A percentile compares a stretch with the other conserved stretches of the same genome.
Evolutionary conservation across 2,329 filamentous ascomycete genomes (phyloP).

Genomic region (Diplodia corticola): DNA sequence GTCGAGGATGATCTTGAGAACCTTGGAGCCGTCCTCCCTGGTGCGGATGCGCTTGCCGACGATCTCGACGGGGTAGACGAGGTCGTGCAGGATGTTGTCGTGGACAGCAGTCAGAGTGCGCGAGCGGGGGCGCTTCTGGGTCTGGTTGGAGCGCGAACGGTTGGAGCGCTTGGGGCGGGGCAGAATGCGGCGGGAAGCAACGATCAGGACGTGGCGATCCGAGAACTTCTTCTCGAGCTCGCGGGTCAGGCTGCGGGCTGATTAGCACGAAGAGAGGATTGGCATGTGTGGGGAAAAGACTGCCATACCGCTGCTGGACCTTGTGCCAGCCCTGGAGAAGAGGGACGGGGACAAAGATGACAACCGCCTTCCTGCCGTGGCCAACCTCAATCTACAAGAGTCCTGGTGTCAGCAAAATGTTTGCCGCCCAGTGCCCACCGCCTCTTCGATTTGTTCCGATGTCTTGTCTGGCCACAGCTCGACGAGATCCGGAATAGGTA

Average conservation of each 20-base stretch:
- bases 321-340: slow-evolving; percentile 98
- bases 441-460: slow-evolving; percentile 47
- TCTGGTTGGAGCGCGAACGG: slow-evolving; percentile 93
- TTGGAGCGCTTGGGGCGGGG: slow-evolving; percentile 98
- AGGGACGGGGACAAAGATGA: slow-evolving; percentile 99
- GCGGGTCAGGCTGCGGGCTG: slow-evolving; percentile 77
- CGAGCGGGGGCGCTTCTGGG: slow-evolving; percentile 97
- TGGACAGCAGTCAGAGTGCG: slow-evolving; percentile 98
- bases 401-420: slow-evolving; percentile 56
- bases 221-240: slow-evolving; percentile 99
- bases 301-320: slow-evolving; percentile 97
- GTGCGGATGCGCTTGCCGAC: slow-evolving; percentile 98
- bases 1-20: slow-evolving; percentile 97
- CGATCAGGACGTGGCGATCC: slow-evolving; percentile 98
- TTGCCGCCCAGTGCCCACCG: slow-evolving; percentile 58
- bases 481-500: background rate
- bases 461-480: slow-evolving; percentile 21
- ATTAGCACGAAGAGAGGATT: slow-evolving; percentile 21
- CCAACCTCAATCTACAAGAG: slow-evolving; percentile 93
- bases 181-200: slow-evolving; percentile 97
- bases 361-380: slow-evolving; percentile 99
- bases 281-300: background rate
- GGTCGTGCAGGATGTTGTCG: slow-evolving; percentile 95
- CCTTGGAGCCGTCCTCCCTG: slow-evolving; percentile 98
- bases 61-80: slow-evolving; percentile 99